Evolutionary conservation across 2,329 filamentous ascomycete genomes (phyloP), one percentile per base, ranked within the genome.

Genomic region (Eutypella sp.): DNA sequence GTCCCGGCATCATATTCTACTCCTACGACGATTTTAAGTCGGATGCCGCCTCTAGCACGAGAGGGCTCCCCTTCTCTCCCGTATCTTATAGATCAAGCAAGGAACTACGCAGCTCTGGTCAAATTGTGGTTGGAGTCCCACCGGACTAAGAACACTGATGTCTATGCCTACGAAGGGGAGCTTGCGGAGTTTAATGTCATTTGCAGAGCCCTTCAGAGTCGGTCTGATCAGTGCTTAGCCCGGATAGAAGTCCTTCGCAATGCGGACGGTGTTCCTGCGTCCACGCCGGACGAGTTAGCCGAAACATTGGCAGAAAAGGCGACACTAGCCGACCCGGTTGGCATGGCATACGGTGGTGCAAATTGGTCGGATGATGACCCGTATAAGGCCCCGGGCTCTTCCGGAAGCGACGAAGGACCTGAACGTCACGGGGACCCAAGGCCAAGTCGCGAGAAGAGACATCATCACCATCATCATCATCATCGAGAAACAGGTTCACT

Each of bases 11-110:
- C 88, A 2, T 99, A 97, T 68, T 91, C 88, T 41, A 96, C 93
- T 0, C 93, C 93, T 1, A 82, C 93, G 45, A 90, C 91, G 9
- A 97, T 99, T 50, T 78, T 95, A 36, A 83, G 85, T 37, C 85
- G 93, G 1, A 70, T 97, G 13, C 85, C 89, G 7, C 81, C 85
- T 9, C 84, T 85, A 1, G 89, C 88, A 8, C 81, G 89, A 46
- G 93, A 99, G 69, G 93, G 93, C 0, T 96, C 96, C 57, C 92
- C 91, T 0, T 93, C 88, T 39, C 73, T 99, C 13, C 93, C 93
- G 1, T 96, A 95, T 62, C 78, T 99, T 4, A 87, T 99, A 50
- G 93, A 99, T 56, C 85, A 91, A 51, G 82, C 90, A 7, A 82
- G 89, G 50, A 91, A 88, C 56, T 90, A 91, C 57, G 89, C 93